Base-by-base conservation (phyloP, 495 filamentous ascomycete species). In the Aspergillus egyptiacus region DNA sequence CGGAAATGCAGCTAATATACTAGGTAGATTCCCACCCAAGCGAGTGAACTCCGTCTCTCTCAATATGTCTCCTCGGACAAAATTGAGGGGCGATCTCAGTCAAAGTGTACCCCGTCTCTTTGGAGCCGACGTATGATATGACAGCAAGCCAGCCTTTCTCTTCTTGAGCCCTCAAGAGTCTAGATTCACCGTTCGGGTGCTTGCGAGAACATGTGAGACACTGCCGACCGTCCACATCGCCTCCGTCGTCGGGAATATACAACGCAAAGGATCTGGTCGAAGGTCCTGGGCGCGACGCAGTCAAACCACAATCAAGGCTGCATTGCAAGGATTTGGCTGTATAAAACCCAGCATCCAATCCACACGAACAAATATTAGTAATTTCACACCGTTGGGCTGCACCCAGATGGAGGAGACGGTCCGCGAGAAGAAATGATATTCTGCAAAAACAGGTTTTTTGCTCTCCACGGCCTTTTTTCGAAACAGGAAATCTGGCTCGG, bases 371-470 rank as follows among this genome's bases (percentile, higher is more conserved):
- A n/a, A n/a, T n/a, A n/a, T n/a, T n/a, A n/a, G n/a, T n/a, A n/a
- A n/a, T n/a, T n/a, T n/a, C n/a, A n/a, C n/a, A n/a, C n/a, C n/a
- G n/a, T n/a, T n/a, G n/a, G n/a, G n/a, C n/a, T n/a, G n/a, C n/a
- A n/a, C n/a, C n/a, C n/a, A 5, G 38, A 41, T 28, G 22, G n/a
- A 28, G 14, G 4, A 28, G 24, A 22, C 35, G 15, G 24, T 14
- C 3, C 25, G 18, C 17, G 5, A 9, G 19, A 34, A 34, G 22
- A 33, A 32, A 33, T 35, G 30, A 34, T 40, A 19, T 7, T 36
- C 37, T 38, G 41, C 33, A 28, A 52, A 44, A 52, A 46, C 41
- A 22, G 49, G 34, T 53, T 53, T 53, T 46, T 18, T 25, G n/a
- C 40, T 48, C 6, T 2, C 24, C 9, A 27, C 27, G 19, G 30